Conservation (phyloP, 2,329 filamentous ascomycete species). For the Aureobasidium sp. region DNA sequence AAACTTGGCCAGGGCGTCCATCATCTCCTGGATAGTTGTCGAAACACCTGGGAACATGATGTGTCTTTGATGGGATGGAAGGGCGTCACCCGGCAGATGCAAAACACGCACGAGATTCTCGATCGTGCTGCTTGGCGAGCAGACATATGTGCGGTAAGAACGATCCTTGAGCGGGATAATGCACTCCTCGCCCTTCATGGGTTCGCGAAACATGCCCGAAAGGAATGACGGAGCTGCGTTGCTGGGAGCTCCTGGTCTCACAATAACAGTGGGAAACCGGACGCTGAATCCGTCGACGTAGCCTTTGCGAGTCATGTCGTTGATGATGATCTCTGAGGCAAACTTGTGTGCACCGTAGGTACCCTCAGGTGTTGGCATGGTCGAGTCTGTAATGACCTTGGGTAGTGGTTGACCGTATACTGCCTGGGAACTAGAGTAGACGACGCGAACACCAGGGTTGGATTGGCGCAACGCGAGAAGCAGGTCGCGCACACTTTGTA, state of each 20-base stretch:
- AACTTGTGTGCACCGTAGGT: conserved; percentile 59
- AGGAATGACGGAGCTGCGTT: conserved; percentile 59
- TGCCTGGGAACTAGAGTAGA: conserved; percentile 56
- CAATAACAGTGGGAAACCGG: conserved; percentile 57
- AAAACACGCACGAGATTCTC: conserved; percentile 61
- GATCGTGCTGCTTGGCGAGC: conserved; percentile 60
- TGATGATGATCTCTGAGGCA: conserved; percentile 55
- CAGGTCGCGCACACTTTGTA: conserved; percentile 53
- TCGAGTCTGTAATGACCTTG: conserved; percentile 46
- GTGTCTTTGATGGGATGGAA: conserved; percentile 55
- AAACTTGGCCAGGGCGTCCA: conserved; percentile 61
- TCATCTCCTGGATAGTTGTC: conserved; percentile 62
- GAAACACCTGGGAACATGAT: conserved; percentile 62
- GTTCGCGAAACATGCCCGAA: conserved; percentile 60
- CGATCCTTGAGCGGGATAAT: conserved; percentile 57
- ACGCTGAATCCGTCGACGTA: conserved; percentile 53
- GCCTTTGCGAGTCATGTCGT: conserved; percentile 58
- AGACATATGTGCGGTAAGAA: conserved; percentile 65
- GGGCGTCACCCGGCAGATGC: conserved; percentile 54
- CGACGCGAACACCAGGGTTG: conserved; percentile 51
- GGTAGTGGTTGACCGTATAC: conserved; percentile 55
- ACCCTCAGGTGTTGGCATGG: conserved; percentile 52
- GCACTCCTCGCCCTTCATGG: conserved; percentile 55
- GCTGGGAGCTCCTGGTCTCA: conserved; percentile 56
- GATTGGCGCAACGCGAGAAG: conserved; percentile 53